Conservation (phyloP, 176 grass and related monocot genomes). For the Triticum turgidum region DNA sequence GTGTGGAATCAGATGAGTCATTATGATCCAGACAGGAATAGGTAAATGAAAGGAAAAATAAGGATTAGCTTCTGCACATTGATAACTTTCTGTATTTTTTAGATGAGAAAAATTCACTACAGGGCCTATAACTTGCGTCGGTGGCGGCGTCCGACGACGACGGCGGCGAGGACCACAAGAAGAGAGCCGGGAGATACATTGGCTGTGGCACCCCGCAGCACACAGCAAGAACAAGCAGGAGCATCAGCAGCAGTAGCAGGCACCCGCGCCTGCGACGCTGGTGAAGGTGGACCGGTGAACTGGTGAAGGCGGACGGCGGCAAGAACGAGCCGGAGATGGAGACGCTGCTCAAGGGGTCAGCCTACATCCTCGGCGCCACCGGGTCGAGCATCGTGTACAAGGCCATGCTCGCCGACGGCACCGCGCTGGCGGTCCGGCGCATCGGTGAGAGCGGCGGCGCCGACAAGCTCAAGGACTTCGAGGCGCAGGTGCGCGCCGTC, state of each 20-base stretch:
- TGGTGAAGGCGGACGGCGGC: slow-evolving; percentile 32
- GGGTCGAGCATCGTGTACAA: slow-evolving; percentile 98
- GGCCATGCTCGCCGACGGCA: slow-evolving; percentile 86
- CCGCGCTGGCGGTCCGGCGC: slow-evolving; percentile 74
- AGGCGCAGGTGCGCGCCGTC: slow-evolving; percentile 74
- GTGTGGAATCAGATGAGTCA: neutral
- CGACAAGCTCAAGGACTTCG: slow-evolving; percentile 91
- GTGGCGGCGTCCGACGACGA: slow-evolving; percentile 55
- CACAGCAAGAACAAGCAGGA: slow-evolving; percentile 43
- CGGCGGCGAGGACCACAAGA: slow-evolving; percentile 25
- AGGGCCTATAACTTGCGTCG: slow-evolving; percentile 9
- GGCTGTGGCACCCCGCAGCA: slow-evolving; percentile 43
- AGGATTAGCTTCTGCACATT: no score
- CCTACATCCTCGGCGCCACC: slow-evolving; percentile 91
- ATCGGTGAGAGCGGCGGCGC: slow-evolving; percentile 82
- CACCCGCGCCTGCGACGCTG: slow-evolving; percentile 52
- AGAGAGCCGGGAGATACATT: slow-evolving; percentile 15
- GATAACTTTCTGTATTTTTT: no score
- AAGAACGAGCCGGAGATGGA: slow-evolving; percentile 87
- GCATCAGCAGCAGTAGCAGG: slow-evolving; percentile 2
- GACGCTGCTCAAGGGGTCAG: slow-evolving; percentile 87
- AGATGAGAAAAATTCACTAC: no score
- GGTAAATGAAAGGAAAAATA: no score
- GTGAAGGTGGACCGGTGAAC: slow-evolving; percentile 49
- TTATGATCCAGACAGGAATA: no score